Evolutionary conservation across 1,284 basidiomycete genomes (phyloP), one percentile per base, ranked within the genome.

Genomic region (Leccinum griseonigrum): DNA sequence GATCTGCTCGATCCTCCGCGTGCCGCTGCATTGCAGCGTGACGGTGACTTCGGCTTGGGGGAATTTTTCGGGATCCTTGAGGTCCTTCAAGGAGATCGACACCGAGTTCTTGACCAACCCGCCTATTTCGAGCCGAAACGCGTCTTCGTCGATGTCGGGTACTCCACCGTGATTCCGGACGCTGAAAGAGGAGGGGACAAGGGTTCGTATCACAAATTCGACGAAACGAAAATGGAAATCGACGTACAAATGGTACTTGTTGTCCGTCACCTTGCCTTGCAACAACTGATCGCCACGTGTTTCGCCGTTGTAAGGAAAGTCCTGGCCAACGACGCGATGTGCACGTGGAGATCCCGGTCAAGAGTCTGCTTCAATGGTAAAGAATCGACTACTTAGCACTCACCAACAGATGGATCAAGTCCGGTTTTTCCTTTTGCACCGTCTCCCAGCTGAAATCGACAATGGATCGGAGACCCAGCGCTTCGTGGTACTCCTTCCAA

Each of bases 21-120:
- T 84, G 16, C 83, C 83, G 56, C 80, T 82, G 69, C 83, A 85
- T 66, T 84, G 83, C 13, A 85, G 67, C 11, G 82, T 84, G 29
- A 84, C 78, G 0, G 83, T 83, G 4, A 84, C 75, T 65, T 83
- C 80, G 8, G 66, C 63, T 69, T 83, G 82, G 2, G 63, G 64
- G 18, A 64, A 68, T 26, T 63, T 66, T 22, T 63, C 53, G 8
- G 60, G 60, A 48, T 66, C 66, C 46, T 68, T 59, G 26, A 66
- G 53, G 36, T 66, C 66, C 10, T 58, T 60, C 64, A 66, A 58
- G 52, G 66, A 66, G 11, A 68, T 22, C 10, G 57, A 68, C 3
- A 63, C 53, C 1, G 55, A 4, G 14, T 51, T 58, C 18, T 56
- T 60, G 57, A 66, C 66, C 0, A 68, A 34, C 6, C 65, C 66